Base-by-base conservation (phyloP, 306 rosid species). In the Dalbergia oliveri region DNA sequence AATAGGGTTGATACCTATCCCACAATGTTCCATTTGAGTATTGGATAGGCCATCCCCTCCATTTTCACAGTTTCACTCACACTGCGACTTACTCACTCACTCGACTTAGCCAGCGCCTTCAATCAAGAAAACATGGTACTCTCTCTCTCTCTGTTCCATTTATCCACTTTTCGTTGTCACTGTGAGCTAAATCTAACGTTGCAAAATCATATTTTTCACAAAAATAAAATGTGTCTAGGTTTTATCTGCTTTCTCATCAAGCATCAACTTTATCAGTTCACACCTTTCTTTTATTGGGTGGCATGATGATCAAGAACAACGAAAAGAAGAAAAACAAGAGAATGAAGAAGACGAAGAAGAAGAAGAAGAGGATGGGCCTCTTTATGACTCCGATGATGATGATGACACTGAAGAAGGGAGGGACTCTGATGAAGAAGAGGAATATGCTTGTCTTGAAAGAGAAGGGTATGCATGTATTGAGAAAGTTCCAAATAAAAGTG, bases 111-210 rank as follows among this genome's bases (percentile, higher is more conserved):
- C 23, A 1, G 23, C 8, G 66, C 11, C 81, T 68, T 64, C 79
- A 39, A 23, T 12, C 53, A 50, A 14, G 78, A 34, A 66, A 82
- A 50, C 63, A 86, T 86, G 89, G 86, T 86, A 69, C 12, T 37
- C 70, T 75, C 8, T 56, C 68, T 63, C 37, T 33, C 43, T 53
- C 56, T 16, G 16, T 41, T 44, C 45, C 10, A 9, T 45, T 3
- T 45, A 45, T 11, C 15, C 14, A 45, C 51, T 41, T 41, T 41
- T 41, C 45, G 10, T 41, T 41, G 45, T 6, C 13, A 47, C 53
- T 47, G n/a, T 47, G 53, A 41, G n/a, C 6, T n/a, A 63, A 62
- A 62, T 50, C 37, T 35, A 31, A 14, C n/a, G 58, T 8, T 39
- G 51, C 33, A 39, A 54, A 57, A 73, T 11, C 6, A 9, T 0